These are phyloP conservation scores for Odonthalia washingtoniensis DNA, from an alignment of 31 red algal species.

Conservation along the genomic window DNA sequence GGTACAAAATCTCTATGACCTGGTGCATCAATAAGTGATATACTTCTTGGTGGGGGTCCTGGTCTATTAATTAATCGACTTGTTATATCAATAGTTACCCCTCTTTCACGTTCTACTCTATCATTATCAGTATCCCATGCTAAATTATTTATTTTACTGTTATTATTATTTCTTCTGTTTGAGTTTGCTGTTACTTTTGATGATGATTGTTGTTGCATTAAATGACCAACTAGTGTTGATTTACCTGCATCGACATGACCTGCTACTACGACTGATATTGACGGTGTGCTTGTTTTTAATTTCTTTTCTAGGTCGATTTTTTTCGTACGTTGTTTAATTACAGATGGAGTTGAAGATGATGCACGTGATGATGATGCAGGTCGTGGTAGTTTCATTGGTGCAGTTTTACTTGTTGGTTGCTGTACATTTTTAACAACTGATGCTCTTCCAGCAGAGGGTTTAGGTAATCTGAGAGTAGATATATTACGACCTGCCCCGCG, in stretches of 20 bases:
- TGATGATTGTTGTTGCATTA: slow-evolving; percentile 44
- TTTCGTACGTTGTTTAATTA: slow-evolving; percentile 53
- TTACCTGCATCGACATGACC: slow-evolving; percentile 95
- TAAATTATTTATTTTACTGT: slow-evolving; percentile 25
- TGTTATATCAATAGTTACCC: slow-evolving; percentile 92
- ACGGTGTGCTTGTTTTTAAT: slow-evolving; percentile 38
- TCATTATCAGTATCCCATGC: slow-evolving; percentile 94
- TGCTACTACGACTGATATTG: slow-evolving; percentile 76
- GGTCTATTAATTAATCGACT: slow-evolving; percentile 57
- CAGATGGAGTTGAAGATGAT: slow-evolving; percentile 2
- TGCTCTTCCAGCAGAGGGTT: slow-evolving; percentile 3
- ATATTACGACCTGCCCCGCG: slow-evolving; percentile 2
- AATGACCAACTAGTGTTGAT: slow-evolving; percentile 65
- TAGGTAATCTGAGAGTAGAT: slow-evolving; percentile 41
- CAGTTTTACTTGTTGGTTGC: neutral
- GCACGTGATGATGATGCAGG: neutral
- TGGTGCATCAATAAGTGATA: slow-evolving; percentile 87
- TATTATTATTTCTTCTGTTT: slow-evolving; percentile 28
- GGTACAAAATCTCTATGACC: slow-evolving; percentile 95
- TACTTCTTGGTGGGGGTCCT: slow-evolving; percentile 41
- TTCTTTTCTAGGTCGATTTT: slow-evolving; percentile 50
- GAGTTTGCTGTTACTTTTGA: neutral
- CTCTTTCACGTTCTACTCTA: slow-evolving; percentile 79
- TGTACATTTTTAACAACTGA: neutral
- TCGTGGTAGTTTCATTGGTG: slow-evolving; percentile 5